Evolutionary conservation across 2,329 filamentous ascomycete species (phyloP).

Genomic region (Fusarium liriodendri): DNA sequence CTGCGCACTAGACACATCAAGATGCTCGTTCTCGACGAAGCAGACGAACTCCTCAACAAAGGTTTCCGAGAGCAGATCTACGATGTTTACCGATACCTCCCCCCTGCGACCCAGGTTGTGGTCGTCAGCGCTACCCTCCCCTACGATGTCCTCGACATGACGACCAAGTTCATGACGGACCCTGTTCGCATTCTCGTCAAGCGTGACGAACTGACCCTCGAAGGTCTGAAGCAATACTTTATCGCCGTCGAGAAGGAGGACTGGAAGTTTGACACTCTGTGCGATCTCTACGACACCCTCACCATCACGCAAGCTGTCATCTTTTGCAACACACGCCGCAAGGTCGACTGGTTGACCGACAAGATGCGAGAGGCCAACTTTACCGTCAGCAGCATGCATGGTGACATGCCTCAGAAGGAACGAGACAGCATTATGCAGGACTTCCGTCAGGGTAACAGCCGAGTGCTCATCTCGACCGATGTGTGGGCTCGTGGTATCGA

Average conservation of each 20-base stretch:
- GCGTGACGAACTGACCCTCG: conserved; percentile 97
- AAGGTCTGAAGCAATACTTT: conserved; percentile 98
- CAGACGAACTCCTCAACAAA: conserved; percentile 80
- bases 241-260: conserved; percentile 99
- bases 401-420: conserved; percentile 98
- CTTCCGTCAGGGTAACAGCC: conserved; percentile 95
- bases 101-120: conserved; percentile 97
- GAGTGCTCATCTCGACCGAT: conserved; percentile 96
- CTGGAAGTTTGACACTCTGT: conserved; percentile 99
- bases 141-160: conserved; percentile 99
- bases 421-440: conserved; percentile 99
- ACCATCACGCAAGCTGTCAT: conserved; percentile 99
- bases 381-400: conserved; percentile 98
- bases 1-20: conserved; percentile 71
- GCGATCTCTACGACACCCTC: conserved; percentile 97
- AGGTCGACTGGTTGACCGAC: conserved; percentile 99
- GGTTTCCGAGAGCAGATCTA: conserved; percentile 99
- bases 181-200: conserved; percentile 97
- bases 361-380: conserved; percentile 99
- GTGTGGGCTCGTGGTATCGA: conserved; percentile 99
- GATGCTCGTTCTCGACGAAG: conserved; percentile 72
- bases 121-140: conserved; percentile 96
- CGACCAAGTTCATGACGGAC: conserved; percentile 99
- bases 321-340: conserved; percentile 98
- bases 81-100: conserved; percentile 97